A percentile compares a stretch with the other conserved stretches of the same genome.
phyloP scores from a whole-genome alignment of 179 eudicot species.

The Carnegiea gigantea region DNA sequence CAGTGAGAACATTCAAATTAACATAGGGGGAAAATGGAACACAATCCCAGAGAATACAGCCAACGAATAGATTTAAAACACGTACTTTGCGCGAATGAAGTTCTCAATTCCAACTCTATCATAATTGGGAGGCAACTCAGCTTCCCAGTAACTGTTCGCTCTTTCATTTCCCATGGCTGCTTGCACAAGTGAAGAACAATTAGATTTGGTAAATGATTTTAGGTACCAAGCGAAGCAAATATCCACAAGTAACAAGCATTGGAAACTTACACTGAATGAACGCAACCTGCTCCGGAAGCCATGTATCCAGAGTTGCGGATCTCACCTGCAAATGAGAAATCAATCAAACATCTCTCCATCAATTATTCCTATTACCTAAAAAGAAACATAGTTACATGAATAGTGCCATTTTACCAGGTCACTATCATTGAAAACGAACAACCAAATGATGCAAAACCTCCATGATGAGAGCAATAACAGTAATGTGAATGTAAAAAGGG shows the following conservation, averaged over 20 bases:
- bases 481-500: background rate
- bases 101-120: conserved; percentile 99
- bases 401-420: background rate
- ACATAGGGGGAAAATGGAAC: background rate
- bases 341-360: background rate
- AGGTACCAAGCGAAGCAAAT: conserved; percentile 6
- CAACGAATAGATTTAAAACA: conserved; percentile 10
- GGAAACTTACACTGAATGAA: conserved; percentile 80
- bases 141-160: conserved; percentile 97
- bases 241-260: background rate
- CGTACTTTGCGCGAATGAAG: conserved; percentile 98
- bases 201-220: conserved; percentile 1
- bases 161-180: conserved; percentile 87
- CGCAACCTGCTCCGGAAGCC: conserved; percentile 99
- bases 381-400: background rate
- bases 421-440: background rate
- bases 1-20: conserved; percentile 14
- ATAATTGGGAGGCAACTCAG: conserved; percentile 91
- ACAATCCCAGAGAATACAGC: background rate
- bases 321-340: conserved; percentile 61
- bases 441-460: background rate
- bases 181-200: conserved; percentile 15
- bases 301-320: conserved; percentile 97
- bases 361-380: background rate
- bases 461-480: background rate